Conservation (phyloP, 306 rosid genomes). For the Urtica urens region DNA sequence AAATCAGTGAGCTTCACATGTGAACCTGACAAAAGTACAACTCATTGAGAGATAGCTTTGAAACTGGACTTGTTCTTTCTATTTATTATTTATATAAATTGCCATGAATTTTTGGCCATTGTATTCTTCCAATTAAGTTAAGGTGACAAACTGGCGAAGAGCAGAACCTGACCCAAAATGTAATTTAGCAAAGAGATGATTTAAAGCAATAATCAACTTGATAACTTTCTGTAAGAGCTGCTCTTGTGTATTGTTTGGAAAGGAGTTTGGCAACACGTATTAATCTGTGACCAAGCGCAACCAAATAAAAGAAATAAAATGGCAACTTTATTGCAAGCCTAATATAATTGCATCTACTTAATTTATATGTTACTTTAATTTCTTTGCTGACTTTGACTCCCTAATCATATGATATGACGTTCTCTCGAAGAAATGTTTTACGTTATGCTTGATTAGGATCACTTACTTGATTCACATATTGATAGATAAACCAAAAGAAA, state of each 20-base stretch:
- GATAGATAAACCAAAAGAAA: constrained; percentile 11
- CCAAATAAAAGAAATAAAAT: constrained; percentile 17
- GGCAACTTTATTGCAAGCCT: constrained; percentile 33
- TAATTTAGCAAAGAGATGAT: background rate
- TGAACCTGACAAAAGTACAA: constrained; percentile 13
- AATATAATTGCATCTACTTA: constrained; percentile 16
- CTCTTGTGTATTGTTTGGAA: constrained; percentile 12
- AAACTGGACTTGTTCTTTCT: constrained; percentile 2
- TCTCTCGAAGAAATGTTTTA: constrained; percentile 28
- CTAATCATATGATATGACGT: constrained; percentile 21
- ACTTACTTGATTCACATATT: constrained; percentile 9
- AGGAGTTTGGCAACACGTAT: constrained; percentile 52
- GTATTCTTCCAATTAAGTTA: background rate
- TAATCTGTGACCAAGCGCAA: constrained; percentile 36
- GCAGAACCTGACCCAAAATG: constrained; percentile 8
- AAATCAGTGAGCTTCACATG: constrained; percentile 21
- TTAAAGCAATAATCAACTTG: background rate
- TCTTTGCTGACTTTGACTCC: constrained; percentile 26
- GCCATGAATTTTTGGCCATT: background rate
- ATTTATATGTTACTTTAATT: constrained; percentile 22
- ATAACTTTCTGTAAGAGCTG: constrained; percentile 11
- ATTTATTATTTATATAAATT: background rate
- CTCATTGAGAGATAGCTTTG: constrained; percentile 12
- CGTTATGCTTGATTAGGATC: constrained; percentile 22
- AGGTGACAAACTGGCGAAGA: constrained; percentile 7